Base-by-base conservation (phyloP, 192 early-diverging fungal species). In the Nowakowskiella sp. region DNA sequence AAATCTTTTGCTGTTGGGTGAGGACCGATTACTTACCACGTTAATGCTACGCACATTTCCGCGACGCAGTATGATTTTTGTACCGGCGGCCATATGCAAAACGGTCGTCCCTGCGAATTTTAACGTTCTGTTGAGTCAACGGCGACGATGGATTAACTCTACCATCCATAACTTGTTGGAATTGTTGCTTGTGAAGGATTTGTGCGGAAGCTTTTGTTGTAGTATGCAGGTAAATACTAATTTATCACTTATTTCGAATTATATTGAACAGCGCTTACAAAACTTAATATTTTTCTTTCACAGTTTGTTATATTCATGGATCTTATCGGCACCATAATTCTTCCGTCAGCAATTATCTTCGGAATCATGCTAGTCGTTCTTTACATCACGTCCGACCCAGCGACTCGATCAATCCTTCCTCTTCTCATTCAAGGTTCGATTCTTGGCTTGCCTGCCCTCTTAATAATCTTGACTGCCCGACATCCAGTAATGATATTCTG, bases 401-500 rank as follows among this genome's bases (percentile, higher is more conserved):
- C 51, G 4, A 72, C 78, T 1, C 50, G 60, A 1, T 70, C 73
- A 2, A 42, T 76, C 4, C 76, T 90, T 25, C 85, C 88, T 6
- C 61, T 88, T 28, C 54, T 82, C 53, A 62, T 88, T 47, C 71
- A 87, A 1, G 83, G 73, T 3, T 67, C 76, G 16, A 85, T 90
- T 51, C 66, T 88, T 48, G 85, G 85, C 24, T 70, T 90, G 5
- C 88, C 86, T 0, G 88, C 78, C 0, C 71, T 90, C 31, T 66
- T 90, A 31, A 90, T 90, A 49, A 59, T 78, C n/a, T 74, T 90
- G 74, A 90, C 88, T 5, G 77, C 82, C 10, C 86, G 85, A 27
- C 86, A 88, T 49, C 31, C 86, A 28, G 71, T 85, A 24, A 88
- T 87, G 61, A 80, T 88, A 9, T 83, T 82, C 16, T 88, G 88